phyloP scores from a whole-genome alignment of 192 early-diverging fungal species.

The Chytriomyces sp. region DNA sequence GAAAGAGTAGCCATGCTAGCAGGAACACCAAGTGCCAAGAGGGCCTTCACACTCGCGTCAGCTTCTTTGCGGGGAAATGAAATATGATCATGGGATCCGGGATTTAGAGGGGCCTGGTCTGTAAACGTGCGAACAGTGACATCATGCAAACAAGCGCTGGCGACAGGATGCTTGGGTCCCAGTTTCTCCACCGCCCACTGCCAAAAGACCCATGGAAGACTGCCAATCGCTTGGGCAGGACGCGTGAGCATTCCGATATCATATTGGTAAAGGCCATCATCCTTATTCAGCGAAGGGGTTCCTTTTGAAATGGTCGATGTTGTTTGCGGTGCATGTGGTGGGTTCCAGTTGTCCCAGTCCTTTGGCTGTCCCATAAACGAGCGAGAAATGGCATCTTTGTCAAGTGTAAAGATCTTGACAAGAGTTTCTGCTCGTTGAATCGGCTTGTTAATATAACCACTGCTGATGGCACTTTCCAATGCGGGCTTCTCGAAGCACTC shows the following conservation, averaged over 20 bases:
- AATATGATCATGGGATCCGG: constrained; percentile 13
- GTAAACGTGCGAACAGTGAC: constrained; percentile 12
- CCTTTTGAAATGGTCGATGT: not conserved
- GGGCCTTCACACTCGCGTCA: constrained; percentile 24
- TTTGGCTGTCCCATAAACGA: constrained; percentile 24
- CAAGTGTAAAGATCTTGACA: constrained; percentile 14
- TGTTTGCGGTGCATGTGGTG: constrained; percentile 10
- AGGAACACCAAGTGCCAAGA: constrained; percentile 22
- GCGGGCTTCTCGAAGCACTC: constrained; percentile 27
- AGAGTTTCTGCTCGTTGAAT: constrained; percentile 27
- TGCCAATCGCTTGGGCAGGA: constrained; percentile 17
- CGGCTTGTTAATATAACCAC: constrained; percentile 9
- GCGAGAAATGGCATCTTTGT: constrained; percentile 13
- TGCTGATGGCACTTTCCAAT: constrained; percentile 7
- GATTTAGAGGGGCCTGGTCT: constrained; percentile 26
- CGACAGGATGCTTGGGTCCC: constrained; percentile 25
- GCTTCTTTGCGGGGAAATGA: constrained; percentile 31
- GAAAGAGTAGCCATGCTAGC: constrained; percentile 10
- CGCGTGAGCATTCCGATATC: constrained; percentile 29
- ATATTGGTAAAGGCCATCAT: constrained; percentile 10
- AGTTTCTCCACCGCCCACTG: constrained; percentile 29
- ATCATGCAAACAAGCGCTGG: constrained; percentile 28
- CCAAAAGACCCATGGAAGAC: constrained; percentile 32
- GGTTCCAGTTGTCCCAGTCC: constrained; percentile 13
- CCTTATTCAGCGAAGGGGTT: not conserved